Base-by-base conservation (phyloP, 1,284 basidiomycete genomes). In the Phylloboletellus chloephorus region DNA sequence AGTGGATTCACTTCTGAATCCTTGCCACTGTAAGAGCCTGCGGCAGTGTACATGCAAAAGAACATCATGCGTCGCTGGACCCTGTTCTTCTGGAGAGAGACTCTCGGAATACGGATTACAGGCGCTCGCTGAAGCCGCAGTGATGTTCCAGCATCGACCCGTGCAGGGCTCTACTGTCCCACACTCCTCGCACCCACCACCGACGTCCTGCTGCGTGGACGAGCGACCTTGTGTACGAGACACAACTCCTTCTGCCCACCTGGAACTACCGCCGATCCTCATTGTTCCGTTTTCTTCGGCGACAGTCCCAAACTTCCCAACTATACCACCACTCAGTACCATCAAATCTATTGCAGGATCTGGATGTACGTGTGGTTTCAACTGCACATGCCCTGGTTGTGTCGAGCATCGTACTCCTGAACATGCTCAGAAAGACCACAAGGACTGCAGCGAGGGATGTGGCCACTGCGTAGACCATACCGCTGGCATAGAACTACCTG, bases 371-470 rank as follows among this genome's bases (percentile, higher is more conserved):
- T 88, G 84, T 54, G 82, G 83, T 19, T 61, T 76, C 25, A 62
- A 67, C 30, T 88, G 84, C 53, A 71, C 69, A n/a, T 88, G 84
- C 57, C 82, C 82, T 1, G 83, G 82, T 21, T 88, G 84, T 54
- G 58, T 74, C 15, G 69, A 82, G 51, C 84, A 88, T 53, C 77
- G 80, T 12, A 74, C 77, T 3, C 35, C 60, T 13, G 67, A 68
- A 19, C 56, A 77, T 46, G 71, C 63, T 6, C 68, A 68, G 32
- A 57, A 61, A 33, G 66, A 71, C 37, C 65, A 67, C 48, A 65
- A 58, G 28, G 71, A 76, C 56, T 84, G 81, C 54, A 62, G 67
- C 9, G 74, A 79, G 24, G 78, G 77, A 29, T 86, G 82, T 52
- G 65, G 68, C 5, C 72, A 73, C n/a, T 86, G 82, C 51, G 64